A percentile compares a stretch with the other conserved stretches of the same genome.
These are phyloP conservation scores for Zygoascus flipseniorum DNA, from an alignment of 805 yeast genomes.

Conservation along the genomic window DNA sequence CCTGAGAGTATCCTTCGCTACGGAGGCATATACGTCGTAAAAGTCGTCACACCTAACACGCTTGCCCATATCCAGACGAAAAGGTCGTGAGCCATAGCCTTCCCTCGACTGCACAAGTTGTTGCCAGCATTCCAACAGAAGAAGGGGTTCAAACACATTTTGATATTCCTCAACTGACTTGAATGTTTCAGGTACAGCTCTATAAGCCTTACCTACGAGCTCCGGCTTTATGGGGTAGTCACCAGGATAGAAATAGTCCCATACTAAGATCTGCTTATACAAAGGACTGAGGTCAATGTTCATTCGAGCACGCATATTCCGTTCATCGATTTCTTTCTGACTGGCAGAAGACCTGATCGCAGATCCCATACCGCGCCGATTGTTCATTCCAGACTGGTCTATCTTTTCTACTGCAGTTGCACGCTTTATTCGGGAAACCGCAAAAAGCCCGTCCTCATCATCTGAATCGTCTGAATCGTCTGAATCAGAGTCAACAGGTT, in stretches of 20 bases:
- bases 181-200: constrained; percentile 49
- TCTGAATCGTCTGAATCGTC: constrained; percentile 35
- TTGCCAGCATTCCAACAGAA: constrained; percentile 91
- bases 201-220: constrained; percentile 28
- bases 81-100: constrained; percentile 46
- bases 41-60: constrained; percentile 79
- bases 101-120: constrained; percentile 67
- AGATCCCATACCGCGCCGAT: neutral
- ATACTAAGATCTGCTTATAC: constrained; percentile 56
- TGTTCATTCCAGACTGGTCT: neutral
- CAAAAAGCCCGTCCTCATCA: constrained; percentile 32
- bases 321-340: constrained; percentile 13
- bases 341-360: neutral
- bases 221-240: constrained; percentile 41
- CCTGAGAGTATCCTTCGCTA: constrained; percentile 42
- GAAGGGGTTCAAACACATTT: constrained; percentile 64
- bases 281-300: constrained; percentile 72
- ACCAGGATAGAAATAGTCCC: constrained; percentile 59
- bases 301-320: constrained; percentile 60
- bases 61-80: constrained; percentile 64
- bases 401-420: constrained; percentile 7
- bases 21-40: constrained; percentile 74
- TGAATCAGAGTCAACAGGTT: constrained; percentile 13
- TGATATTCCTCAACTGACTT: constrained; percentile 55
- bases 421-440: constrained; percentile 27